phyloP scores from a whole-genome alignment of 1,284 basidiomycete genomes.

The Ceratobasidium sp. region DNA sequence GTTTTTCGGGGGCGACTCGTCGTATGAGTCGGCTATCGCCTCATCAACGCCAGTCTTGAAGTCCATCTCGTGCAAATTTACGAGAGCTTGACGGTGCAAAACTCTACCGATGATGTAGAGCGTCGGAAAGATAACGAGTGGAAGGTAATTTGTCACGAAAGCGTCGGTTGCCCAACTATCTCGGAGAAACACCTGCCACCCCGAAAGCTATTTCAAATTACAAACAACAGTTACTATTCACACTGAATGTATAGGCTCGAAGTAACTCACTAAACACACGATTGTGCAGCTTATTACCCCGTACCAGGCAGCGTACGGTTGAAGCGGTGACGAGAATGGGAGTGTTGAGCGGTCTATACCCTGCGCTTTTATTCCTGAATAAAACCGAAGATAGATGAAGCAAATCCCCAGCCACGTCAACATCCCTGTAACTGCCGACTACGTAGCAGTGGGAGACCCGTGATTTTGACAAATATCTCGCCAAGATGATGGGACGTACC shows the following conservation, averaged over 20 bases:
- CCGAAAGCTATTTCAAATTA: slow-evolving; percentile 68
- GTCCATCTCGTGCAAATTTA: not conserved
- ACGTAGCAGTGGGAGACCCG: too few species aligned
- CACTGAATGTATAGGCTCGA: slow-evolving; percentile 15
- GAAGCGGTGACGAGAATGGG: slow-evolving; percentile 71
- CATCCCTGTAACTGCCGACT: slow-evolving; percentile 37
- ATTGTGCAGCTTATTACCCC: slow-evolving; percentile 66
- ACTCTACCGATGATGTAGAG: slow-evolving; percentile 73
- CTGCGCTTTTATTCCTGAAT: slow-evolving; percentile 79
- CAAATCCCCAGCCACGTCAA: slow-evolving; percentile 48
- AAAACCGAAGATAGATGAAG: slow-evolving; percentile 70
- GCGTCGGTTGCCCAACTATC: slow-evolving; percentile 69
- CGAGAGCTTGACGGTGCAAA: not conserved
- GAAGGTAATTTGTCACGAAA: slow-evolving; percentile 84
- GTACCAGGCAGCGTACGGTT: slow-evolving; percentile 82
- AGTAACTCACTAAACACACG: slow-evolving; percentile 74
- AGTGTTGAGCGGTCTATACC: slow-evolving; percentile 74
- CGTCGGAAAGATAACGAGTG: slow-evolving; percentile 78
- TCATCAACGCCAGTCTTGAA: not conserved
- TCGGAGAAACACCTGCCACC: slow-evolving; percentile 80
- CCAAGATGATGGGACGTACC: slow-evolving; percentile 46
- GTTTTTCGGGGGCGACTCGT: not conserved
- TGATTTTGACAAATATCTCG: too few species aligned
- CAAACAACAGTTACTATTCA: too few species aligned
- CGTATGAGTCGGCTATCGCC: not conserved